Base-by-base conservation (phyloP, 2,329 filamentous ascomycete genomes). In the Immersiporthe knoxdaviesiana region DNA sequence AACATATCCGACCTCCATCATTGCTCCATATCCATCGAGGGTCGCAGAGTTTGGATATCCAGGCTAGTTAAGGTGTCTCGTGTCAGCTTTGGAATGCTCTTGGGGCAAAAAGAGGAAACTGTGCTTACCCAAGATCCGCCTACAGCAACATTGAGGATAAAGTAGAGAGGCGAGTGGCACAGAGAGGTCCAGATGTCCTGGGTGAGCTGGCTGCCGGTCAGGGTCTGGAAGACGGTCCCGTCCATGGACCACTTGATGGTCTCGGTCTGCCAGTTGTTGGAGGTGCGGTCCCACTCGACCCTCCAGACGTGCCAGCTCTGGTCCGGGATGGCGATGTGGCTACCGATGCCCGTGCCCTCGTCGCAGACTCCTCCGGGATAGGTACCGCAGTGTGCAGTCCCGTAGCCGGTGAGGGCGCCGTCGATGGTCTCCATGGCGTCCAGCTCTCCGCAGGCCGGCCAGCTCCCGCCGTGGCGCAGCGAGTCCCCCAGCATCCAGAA, bases 401-500 rank as follows among this genome's bases (percentile, higher is more conserved):
- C 84, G 72, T 82, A 82, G 8, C 80, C 84, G 0, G 78, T 81
- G 69, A 81, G 73, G 52, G 76, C 72, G 3, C 84, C 84, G 75
- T 85, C 82, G 70, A 86, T 78, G 37, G 80, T 81, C 78, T 86
- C 84, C 65, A 85, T 79, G 69, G 85, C 79, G 72, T 86, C 84
- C 60, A 86, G 76, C 78, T 86, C 84, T 18, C 64, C 84, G 72
- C 83, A 84, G 10, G 75, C 76, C 0, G 84, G 84, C 84, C 84
- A 86, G 27, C 72, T 70, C 2, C 80, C 82, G 16, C 84, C 83
- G 70, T 78, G 75, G 8, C 84, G 81, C 64, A 85, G 77, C 21
- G 82, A 77, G 69, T 84, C 78, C 14, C 84, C 84, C 1, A 86
- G 80, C 66, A 84, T 76, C 84, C 84, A 86, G 73, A 86, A 86